phyloP scores from a whole-genome alignment of 805 yeast genomes.

The Lipomyces spencermartinsiae region DNA sequence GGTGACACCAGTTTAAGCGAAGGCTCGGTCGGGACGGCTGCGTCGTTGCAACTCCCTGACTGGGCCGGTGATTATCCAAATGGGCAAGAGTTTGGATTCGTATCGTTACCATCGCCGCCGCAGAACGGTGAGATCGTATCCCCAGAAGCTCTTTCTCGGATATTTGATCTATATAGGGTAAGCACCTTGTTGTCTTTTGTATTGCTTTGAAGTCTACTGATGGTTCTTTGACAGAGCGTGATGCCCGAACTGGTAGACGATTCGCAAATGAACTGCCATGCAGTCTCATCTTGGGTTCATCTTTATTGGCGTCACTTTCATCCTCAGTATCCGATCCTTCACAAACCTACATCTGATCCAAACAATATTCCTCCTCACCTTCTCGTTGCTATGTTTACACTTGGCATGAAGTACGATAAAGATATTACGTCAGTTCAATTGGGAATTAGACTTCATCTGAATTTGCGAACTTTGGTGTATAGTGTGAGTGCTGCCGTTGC shows the following conservation, averaged over 20 bases:
- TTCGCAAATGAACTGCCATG: slow-evolving; percentile 27
- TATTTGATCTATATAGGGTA: slow-evolving; percentile 16
- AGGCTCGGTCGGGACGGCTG: slow-evolving; percentile 3
- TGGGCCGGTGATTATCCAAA: not conserved
- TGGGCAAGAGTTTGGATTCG: slow-evolving; percentile 2
- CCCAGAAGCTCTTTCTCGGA: slow-evolving; percentile 22
- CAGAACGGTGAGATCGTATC: slow-evolving; percentile 22
- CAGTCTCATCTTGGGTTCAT: slow-evolving; percentile 40
- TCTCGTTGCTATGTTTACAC: slow-evolving; percentile 41
- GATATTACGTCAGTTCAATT: slow-evolving; percentile 27
- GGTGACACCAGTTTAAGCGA: slow-evolving; percentile 21
- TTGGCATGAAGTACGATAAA: slow-evolving; percentile 42
- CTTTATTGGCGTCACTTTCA: slow-evolving; percentile 50
- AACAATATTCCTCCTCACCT: slow-evolving; percentile 37
- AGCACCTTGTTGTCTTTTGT: not conserved
- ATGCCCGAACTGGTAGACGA: slow-evolving; percentile 20
- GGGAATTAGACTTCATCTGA: slow-evolving; percentile 24
- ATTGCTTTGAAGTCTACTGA: not conserved
- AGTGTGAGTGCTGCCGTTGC: slow-evolving; percentile 8
- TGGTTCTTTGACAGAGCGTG: not conserved
- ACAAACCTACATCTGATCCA: slow-evolving; percentile 47
- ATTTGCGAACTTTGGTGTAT: slow-evolving; percentile 27
- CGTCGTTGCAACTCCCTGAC: not conserved
- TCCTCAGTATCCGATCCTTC: slow-evolving; percentile 52
- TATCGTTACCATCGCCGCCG: slow-evolving; percentile 16